Evolutionary conservation across 2,329 filamentous ascomycete species (phyloP), one percentile per base, ranked within the genome.

Genomic region (Fusarium coicis): DNA sequence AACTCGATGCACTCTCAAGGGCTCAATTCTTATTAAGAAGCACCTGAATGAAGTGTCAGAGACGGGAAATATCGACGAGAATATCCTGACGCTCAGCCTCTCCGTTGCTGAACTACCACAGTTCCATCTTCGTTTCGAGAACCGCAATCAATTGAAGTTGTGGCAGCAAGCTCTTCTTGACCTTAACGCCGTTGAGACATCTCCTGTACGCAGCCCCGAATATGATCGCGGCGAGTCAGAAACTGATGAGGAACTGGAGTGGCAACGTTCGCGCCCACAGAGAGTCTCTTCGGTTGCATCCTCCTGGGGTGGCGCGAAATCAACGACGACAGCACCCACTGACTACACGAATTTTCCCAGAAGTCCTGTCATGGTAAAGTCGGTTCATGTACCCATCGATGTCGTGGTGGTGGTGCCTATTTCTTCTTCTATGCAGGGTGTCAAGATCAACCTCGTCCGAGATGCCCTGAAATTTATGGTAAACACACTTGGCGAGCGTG

Each of bases 351-450:
- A 88, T 80, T 90, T 93, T 44, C 82, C 86, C 77, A 87, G 81
- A 78, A 84, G 84, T 58, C 77, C 78, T 63, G 76, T 74, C 14
- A 84, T 83, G 69, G 83, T 70, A 52, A 76, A 85, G 26, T 89
- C 92, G 10, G 81, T 96, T 53, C 96, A 99, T 80, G 94, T 98
- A 21, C 96, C 96, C 4, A 90, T 98, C 60, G 96, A 99, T 79
- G 91, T 99, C 36, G 96, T 99, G 0, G 94, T 98, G 2, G 96
- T 99, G 28, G 95, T 99, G 39, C 96, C 96, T 0, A 95, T 99
- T 10, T 98, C 96, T 0, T 97, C 96, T 2, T 98, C 96, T 0
- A 99, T 98, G 96, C 96, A 98, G 82, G 96, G 96, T n/a, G 90
- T 99, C 68, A 99, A 99, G 85, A 98, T 98, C 79, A 97, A 96